Evolutionary conservation across 805 yeast genomes (phyloP), one percentile per base, ranked within the genome.

Genomic region (Saccharomycopsis malanga): DNA sequence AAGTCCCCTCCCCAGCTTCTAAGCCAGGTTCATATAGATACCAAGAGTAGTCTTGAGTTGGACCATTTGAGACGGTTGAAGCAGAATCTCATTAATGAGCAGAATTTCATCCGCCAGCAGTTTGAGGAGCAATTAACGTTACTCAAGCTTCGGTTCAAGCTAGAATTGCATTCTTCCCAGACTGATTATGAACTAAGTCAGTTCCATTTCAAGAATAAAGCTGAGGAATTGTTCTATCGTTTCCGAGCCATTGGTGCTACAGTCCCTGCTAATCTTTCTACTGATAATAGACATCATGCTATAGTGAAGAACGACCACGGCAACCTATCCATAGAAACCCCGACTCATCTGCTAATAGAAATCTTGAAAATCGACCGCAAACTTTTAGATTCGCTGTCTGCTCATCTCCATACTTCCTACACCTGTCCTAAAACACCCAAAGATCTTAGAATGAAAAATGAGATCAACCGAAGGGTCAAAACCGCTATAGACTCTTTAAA

Each of bases 121-220:
- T 48, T 44, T 30, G 52, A 48, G 22, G 32, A 39, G 15, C 49
- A 48, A 42, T 21, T 48, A 10, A 15, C 34, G 20, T 37, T 48
- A n/a, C n/a, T 48, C 6, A 48, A 44, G 29, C 32, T 48, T 4
- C 34, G 49, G 12, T 48, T 48, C 40, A 34, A 41, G 15, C 23
- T 48, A 12, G 53, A 48, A 27, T n/a, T 48, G n/a, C 49, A 48
- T 29, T 39, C 45, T 12, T 44, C 34, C 10, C 52, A 48, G 22
- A 40, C 52, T 5, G 43, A 45, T 21, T 47, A 42, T 25, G 51
- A 48, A 29, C 30, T 44, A 7, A 25, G 22, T 34, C 43, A 44
- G 9, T 38, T 44, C 24, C 36, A 38, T n/a, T 48, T 48, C 20
- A 15, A 23, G 4, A 40, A 38, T 32, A 15, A 25, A 23, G 45